Base-by-base conservation (phyloP, 116 monocot genomes). In the Papilionanthe hybrid region DNA sequence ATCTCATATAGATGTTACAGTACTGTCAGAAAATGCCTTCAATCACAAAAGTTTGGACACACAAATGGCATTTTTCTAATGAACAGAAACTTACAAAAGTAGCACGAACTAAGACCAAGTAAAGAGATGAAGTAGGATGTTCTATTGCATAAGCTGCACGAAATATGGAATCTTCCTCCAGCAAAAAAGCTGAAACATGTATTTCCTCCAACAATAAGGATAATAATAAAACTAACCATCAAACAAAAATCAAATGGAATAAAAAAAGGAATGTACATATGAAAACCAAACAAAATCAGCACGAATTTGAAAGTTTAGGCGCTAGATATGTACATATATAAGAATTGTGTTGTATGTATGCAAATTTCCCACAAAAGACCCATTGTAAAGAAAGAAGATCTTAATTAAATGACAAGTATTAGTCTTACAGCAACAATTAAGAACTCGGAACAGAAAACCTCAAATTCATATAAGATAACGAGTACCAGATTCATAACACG, bases 401-500 rank as follows among this genome's bases (percentile, higher is more conserved):
- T 69, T 1, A 69, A 69, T 18, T 69, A 27, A 30, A 68, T 2
- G 30, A 30, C n/a, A 68, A 30, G 68, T 20, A 69, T 69, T 29
- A 0, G 69, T 32, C 37, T 69, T 13, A 69, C 29, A 69, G 0
- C 29, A 69, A 17, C 69, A 37, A 37, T 32, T 29, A 69, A 69
- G 6, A 69, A 69, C 22, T 69, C 32, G 69, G 15, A 69, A 69
- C 15, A 32, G 69, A 15, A 32, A 69, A 32, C 10, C 32, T 69
- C 5, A 37, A 69, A 69, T 15, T 9, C 30, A 15, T 15, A 37
- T 15, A 17, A 69, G 4, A 22, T 7, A 43, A 29, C 44, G 10
- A 73, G 20, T 22, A 73, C 73, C 44, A 73, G 73, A 43, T 73
- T 44, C n/a, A 73, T 44, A 43, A 73, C 8, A 8, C 73, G 20